Evolutionary conservation across 129 eudicot species (phyloP).

Genomic region (Artemisia tridentata): DNA sequence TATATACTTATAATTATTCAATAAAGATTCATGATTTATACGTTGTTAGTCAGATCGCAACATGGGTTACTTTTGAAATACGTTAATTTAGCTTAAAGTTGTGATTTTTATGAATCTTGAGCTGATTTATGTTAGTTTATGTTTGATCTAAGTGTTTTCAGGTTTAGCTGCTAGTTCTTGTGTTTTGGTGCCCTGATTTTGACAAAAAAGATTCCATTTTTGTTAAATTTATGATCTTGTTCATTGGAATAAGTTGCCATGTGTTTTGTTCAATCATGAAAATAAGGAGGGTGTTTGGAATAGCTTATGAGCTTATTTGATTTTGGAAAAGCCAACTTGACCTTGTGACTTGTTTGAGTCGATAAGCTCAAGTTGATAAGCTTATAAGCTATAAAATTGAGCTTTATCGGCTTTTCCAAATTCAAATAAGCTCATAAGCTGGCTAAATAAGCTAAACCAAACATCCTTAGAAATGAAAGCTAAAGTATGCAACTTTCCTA

Average conservation of each 20-base stretch:
- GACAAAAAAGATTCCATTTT: constrained; percentile 2
- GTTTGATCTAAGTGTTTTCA: constrained; percentile 30
- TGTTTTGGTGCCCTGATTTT: constrained; percentile 27
- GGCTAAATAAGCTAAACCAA: too few relatives aligned
- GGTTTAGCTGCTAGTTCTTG: constrained; percentile 22
- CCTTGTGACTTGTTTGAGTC: too few relatives aligned
- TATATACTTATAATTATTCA: neutral
- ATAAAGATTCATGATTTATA: constrained; percentile 9
- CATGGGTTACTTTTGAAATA: constrained; percentile 13
- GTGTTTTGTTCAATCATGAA: constrained; percentile 3
- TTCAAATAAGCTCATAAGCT: too few relatives aligned
- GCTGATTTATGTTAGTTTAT: constrained; percentile 12
- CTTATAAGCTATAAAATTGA: too few relatives aligned
- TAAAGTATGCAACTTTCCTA: too few relatives aligned
- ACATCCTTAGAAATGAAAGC: too few relatives aligned
- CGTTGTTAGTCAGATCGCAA: constrained; percentile 33
- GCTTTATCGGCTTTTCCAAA: too few relatives aligned
- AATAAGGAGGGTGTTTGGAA: too few relatives aligned
- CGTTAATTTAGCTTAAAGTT: constrained; percentile 6
- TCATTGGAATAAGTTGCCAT: neutral
- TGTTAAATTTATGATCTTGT: constrained; percentile 11
- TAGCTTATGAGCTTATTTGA: too few relatives aligned
- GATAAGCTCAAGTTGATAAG: too few relatives aligned
- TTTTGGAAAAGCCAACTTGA: too few relatives aligned
- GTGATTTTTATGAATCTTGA: constrained; percentile 17